Conservation (phyloP, 495 filamentous ascomycete genomes). For the Tuber umbilicatum region DNA sequence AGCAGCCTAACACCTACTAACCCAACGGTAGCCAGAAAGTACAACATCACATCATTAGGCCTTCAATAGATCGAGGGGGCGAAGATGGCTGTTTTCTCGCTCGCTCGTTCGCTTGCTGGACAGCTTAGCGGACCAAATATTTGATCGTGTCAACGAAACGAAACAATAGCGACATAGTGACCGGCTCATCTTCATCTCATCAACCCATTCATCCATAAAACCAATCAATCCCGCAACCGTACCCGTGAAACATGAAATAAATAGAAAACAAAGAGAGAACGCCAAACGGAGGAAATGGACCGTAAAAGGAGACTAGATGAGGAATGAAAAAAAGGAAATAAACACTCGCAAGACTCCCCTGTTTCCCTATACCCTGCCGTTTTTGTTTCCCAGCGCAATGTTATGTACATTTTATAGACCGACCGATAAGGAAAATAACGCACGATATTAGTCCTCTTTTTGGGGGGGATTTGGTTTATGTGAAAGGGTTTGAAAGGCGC, state of each 20-base stretch:
- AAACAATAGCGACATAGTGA: background rate
- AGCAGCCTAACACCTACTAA: background rate
- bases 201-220: background rate
- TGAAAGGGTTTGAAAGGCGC: background rate
- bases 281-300: background rate
- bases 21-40: background rate
- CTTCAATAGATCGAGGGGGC: background rate
- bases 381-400: background rate
- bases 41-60: background rate
- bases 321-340: background rate
- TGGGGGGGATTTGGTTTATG: too few relatives aligned
- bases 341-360: background rate
- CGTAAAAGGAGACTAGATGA: background rate
- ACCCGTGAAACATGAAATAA: background rate
- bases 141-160: too few relatives aligned
- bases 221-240: background rate
- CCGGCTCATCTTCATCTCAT: background rate
- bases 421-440: conserved; percentile 2
- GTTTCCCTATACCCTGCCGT: background rate
- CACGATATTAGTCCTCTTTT: background rate
- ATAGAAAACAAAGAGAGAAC: background rate
- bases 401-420: conserved; percentile 2
- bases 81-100: background rate
- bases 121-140: background rate
- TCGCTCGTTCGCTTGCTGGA: background rate